Base-by-base conservation (phyloP, 805 yeast genomes). In the Ogataea naganishii region DNA sequence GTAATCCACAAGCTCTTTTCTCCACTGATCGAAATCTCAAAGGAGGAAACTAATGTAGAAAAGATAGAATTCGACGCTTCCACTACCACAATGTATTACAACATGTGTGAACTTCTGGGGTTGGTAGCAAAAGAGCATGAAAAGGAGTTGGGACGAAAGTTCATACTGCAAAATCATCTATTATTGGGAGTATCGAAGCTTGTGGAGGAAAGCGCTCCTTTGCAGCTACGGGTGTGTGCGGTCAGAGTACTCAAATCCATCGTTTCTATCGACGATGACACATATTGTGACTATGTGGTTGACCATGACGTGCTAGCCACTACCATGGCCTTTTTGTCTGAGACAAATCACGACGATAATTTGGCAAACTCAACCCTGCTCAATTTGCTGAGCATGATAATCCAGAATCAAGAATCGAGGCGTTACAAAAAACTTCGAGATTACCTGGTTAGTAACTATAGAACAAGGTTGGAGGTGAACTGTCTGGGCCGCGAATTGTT, bases 331-430 rank as follows among this genome's bases (percentile, higher is more conserved):
- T 58, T 73, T 28, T 60, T 81, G 37, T 53, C 59, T 14, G 65
- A 59, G 10, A 68, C 72, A 7, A 58, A 66, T 6, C 53, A 60
- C 18, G 53, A 56, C 22, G 75, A 81, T 47, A 80, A 77, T 46
- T 55, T 86, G 35, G 66, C 80, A 3, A 80, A 75, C 44, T 85
- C 96, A 0, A 69, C 88, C 5, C 69, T 89, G 38, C 60, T 85
- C 26, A 86, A 81, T 47, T 60, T 88, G 15, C 28, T 54, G 23
- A 37, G 40, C 20, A 18, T 44, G 7, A 29, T 54, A 4, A 12
- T 37, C 4, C 47, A 47, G 8, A 41, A 50, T 29, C 28, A 38
- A 8, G 26, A 30, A 4, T 31, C 36, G 6, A 14, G 27, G 13
- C 51, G 50, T 27, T 43, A 40, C 24, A 38, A 39, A 24, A 20